phyloP scores from a whole-genome alignment of 768 basidiomycete genomes.

The Mycena pura region DNA sequence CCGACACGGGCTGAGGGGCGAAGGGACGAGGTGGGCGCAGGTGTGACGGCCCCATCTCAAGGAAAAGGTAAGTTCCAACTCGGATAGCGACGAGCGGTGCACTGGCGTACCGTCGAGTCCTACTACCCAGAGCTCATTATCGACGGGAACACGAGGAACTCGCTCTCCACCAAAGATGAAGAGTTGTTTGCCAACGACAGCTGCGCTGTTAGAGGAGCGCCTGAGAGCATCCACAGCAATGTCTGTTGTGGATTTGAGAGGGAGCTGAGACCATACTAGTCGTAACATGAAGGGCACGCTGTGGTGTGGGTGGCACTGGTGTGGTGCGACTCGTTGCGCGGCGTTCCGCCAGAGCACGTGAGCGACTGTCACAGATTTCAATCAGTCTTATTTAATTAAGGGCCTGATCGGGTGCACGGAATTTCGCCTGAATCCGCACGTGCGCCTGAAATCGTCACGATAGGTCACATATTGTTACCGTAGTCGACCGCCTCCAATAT shows the following conservation, averaged over 20 bases:
- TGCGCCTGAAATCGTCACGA: too few relatives aligned
- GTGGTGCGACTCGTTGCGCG: too few relatives aligned
- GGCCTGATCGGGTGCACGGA: too few relatives aligned
- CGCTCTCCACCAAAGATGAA: constrained; percentile 3
- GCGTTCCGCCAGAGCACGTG: too few relatives aligned
- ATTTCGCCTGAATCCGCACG: too few relatives aligned
- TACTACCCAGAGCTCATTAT: constrained; percentile 4
- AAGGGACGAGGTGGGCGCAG: not conserved
- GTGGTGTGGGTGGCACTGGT: too few relatives aligned
- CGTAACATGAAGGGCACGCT: not conserved
- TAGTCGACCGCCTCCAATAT: too few relatives aligned
- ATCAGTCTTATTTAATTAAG: too few relatives aligned
- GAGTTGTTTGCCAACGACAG: not conserved
- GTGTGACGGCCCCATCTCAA: not conserved
- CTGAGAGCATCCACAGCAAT: not conserved
- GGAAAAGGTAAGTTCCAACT: too few relatives aligned
- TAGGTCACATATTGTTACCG: too few relatives aligned
- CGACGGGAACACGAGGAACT: not conserved
- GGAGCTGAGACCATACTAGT: not conserved
- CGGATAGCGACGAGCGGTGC: too few relatives aligned
- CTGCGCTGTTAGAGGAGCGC: constrained; percentile 1
- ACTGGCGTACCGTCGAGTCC: not conserved
- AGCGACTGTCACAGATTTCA: too few relatives aligned
- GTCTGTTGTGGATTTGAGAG: not conserved
- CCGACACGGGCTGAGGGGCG: constrained; percentile 6